These are phyloP conservation scores for Carex sylvatica DNA, from an alignment of 202 grass and related monocot genomes.

Conservation along the genomic window DNA sequence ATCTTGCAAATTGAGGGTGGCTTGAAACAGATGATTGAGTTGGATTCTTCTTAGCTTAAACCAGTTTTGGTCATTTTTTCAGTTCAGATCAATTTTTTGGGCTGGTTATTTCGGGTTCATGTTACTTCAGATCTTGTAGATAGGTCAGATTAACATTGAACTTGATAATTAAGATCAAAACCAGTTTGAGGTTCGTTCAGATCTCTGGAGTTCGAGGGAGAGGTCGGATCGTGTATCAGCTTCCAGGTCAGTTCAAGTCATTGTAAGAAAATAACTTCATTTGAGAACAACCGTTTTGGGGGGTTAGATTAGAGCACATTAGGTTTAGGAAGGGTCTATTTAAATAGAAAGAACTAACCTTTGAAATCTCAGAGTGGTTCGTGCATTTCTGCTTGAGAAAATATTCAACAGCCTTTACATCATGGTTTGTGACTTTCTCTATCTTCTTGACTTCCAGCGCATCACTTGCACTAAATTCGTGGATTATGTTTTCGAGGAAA, in stretches of 20 bases:
- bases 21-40: background rate
- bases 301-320: background rate
- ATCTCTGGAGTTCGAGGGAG: background rate
- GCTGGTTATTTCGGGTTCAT: background rate
- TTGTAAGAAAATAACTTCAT: background rate
- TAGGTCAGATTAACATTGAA: too few species aligned
- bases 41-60: background rate
- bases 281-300: background rate
- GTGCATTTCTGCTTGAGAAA: constrained; percentile 87
- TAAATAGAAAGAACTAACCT: constrained; percentile 36
- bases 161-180: background rate
- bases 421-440: constrained; percentile 93
- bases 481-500: constrained; percentile 63
- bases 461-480: constrained; percentile 55
- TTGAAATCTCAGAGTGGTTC: constrained; percentile 63
- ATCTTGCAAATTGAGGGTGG: background rate
- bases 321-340: background rate
- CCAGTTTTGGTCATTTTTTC: too few species aligned
- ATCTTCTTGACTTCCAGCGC: constrained; percentile 77
- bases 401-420: constrained; percentile 94
- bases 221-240: background rate
- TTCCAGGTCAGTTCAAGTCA: background rate
- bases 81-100: background rate
- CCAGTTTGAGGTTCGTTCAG: background rate
- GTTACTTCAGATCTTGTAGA: background rate